Conservation (phyloP, 225 moss, liverwort and hornwort species). For the Polytrichum formosum region DNA sequence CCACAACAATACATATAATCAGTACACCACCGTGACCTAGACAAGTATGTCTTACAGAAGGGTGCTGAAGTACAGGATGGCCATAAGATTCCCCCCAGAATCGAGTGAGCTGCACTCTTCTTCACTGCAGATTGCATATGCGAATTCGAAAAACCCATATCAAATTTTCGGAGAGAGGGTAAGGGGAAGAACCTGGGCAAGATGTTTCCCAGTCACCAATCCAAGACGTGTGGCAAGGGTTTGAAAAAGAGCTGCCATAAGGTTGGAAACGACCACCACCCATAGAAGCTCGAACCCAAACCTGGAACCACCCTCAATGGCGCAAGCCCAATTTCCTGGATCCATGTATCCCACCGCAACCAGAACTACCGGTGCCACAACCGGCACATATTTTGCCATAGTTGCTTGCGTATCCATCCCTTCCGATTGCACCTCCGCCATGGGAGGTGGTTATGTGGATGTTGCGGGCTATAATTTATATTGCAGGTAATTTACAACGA, state of each 20-base stretch:
- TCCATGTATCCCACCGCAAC: slow-evolving; percentile 83
- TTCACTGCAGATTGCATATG: no score
- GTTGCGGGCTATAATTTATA: no score
- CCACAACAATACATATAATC: not conserved
- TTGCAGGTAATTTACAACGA: not conserved
- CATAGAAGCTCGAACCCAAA: slow-evolving; percentile 79
- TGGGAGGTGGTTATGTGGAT: not conserved
- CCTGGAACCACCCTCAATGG: slow-evolving; percentile 70
- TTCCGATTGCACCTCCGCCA: slow-evolving; percentile 27
- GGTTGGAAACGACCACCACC: slow-evolving; percentile 59
- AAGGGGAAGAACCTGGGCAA: slow-evolving; percentile 51
- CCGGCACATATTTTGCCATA: slow-evolving; percentile 52
- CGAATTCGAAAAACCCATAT: no score
- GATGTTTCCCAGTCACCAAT: slow-evolving; percentile 72
- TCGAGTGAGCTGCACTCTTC: no score
- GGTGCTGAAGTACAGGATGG: no score
- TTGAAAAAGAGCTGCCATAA: slow-evolving; percentile 74
- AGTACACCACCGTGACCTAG: not conserved
- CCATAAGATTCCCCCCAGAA: no score
- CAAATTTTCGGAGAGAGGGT: no score
- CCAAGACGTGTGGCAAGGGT: slow-evolving; percentile 72
- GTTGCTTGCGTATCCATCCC: slow-evolving; percentile 3
- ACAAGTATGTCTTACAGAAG: not conserved
- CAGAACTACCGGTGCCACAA: slow-evolving; percentile 61
- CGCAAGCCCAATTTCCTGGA: slow-evolving; percentile 85